Percentiles rank a stretch among this genome's conserved stretches.
These are phyloP conservation scores for Pichia phayaonensis DNA, from an alignment of 805 yeast genomes.

Conservation along the genomic window DNA sequence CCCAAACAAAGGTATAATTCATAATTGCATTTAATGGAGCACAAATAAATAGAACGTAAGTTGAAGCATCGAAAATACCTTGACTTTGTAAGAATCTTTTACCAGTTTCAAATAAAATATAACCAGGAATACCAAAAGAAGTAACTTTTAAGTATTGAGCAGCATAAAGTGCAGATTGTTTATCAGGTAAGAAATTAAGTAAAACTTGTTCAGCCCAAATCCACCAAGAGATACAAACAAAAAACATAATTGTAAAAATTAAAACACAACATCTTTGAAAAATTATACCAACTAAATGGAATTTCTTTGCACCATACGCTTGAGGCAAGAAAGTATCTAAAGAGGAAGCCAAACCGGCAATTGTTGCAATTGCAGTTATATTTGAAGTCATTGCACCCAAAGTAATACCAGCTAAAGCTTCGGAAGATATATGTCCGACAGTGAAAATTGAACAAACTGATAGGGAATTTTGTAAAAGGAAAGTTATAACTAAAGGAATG, in stretches of 20 bases:
- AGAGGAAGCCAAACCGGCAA: conserved; percentile 74
- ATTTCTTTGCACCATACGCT: conserved; percentile 64
- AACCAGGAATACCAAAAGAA: conserved; percentile 66
- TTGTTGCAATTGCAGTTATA: conserved; percentile 65
- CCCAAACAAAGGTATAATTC: conserved; percentile 69
- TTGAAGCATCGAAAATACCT: conserved; percentile 74
- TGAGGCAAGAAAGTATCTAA: conserved; percentile 74
- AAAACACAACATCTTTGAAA: conserved; percentile 61
- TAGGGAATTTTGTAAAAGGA: conserved; percentile 61
- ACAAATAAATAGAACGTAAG: conserved; percentile 59
- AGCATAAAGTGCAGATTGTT: conserved; percentile 43
- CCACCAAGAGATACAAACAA: conserved; percentile 57
- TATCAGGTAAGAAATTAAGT: conserved; percentile 34
- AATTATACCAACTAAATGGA: conserved; percentile 57
- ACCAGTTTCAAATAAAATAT: conserved; percentile 55
- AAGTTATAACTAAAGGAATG: conserved; percentile 57
- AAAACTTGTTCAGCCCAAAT: conserved; percentile 46
- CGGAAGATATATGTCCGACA: conserved; percentile 65
- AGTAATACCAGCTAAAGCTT: conserved; percentile 69
- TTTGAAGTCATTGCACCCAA: conserved; percentile 73
- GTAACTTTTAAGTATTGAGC: conserved; percentile 48
- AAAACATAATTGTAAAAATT: conserved; percentile 40
- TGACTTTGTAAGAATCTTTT: conserved; percentile 71
- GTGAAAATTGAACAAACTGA: conserved; percentile 73
- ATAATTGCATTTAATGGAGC: conserved; percentile 67